Conservation (phyloP, 2,329 filamentous ascomycete genomes). For the Claviceps quebecensis region DNA sequence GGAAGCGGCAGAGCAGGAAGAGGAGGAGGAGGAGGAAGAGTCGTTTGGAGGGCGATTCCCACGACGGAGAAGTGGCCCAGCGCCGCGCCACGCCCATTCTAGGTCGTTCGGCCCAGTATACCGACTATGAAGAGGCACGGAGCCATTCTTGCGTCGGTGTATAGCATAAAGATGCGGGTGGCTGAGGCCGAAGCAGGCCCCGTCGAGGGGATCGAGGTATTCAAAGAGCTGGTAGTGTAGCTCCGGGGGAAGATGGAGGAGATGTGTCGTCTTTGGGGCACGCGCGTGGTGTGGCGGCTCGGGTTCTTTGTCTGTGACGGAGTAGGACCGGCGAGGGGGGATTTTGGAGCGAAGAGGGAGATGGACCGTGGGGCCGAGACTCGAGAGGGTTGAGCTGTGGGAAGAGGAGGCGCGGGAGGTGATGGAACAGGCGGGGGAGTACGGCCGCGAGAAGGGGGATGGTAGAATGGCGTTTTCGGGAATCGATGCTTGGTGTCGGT, state of each 20-base stretch:
- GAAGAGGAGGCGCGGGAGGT: neutral
- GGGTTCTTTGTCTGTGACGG: slow-evolving; percentile 46
- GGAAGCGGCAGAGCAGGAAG: no score
- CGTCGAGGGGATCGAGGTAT: slow-evolving; percentile 50
- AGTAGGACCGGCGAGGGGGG: slow-evolving; percentile 42
- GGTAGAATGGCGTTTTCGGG: slow-evolving; percentile 19
- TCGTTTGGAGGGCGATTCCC: neutral
- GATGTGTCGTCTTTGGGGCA: slow-evolving; percentile 25
- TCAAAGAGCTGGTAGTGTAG: slow-evolving; percentile 47
- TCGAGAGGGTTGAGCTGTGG: slow-evolving; percentile 2
- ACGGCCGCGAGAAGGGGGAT: slow-evolving; percentile 4
- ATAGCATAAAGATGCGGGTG: slow-evolving; percentile 44
- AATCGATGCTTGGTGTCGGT: slow-evolving; percentile 16
- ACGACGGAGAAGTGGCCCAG: slow-evolving; percentile 28
- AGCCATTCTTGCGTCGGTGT: slow-evolving; percentile 40
- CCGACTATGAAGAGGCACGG: slow-evolving; percentile 40
- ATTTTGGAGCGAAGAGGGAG: slow-evolving; percentile 21
- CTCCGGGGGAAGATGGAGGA: slow-evolving; percentile 42
- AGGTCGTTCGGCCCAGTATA: slow-evolving; percentile 47
- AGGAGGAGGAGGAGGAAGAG: slow-evolving; percentile 1
- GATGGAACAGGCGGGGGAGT: slow-evolving; percentile 2
- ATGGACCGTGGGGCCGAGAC: slow-evolving; percentile 9
- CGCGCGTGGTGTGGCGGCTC: slow-evolving; percentile 38
- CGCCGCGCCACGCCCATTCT: slow-evolving; percentile 49
- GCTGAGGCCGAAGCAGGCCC: slow-evolving; percentile 46